Evolutionary conservation across 768 basidiomycete genomes (phyloP), one percentile per base, ranked within the genome.

Genomic region (Rhodotorula toruloides): DNA sequence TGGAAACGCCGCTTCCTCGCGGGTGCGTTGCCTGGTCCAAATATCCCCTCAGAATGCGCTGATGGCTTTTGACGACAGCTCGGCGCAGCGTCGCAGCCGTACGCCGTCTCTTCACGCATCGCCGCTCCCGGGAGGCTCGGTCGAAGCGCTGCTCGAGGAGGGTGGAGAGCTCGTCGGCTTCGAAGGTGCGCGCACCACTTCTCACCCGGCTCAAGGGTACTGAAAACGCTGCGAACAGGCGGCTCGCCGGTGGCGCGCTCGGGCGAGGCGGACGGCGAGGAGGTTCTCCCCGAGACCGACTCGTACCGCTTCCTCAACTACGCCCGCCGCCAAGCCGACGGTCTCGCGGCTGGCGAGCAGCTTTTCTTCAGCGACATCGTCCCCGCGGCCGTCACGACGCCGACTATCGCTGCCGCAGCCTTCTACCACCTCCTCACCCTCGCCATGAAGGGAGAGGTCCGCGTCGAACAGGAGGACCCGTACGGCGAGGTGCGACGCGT

Each of bases 331-430:
- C 58, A 61, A 25, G 48, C 37, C 16, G 31, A 19, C 32, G 9
- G 27, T 2, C 34, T 53, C 21, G 14, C 42, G 12, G 16, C 22
- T 19, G 27, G 40, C 31, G 29, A 54, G 29, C 42, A 37, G 43
- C 65, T 66, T 11, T 25, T 56, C 40, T 66, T 66, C 59, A 56
- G 48, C 59, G 65, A 61, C 48, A 56, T 66, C 36, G 69, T 71
- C 1, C 65, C 65, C 16, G 43, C 54, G 6, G 49, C 37, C 0
- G 39, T 36, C n/a, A 63, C 65, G 17, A 42, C 49, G 37, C 37
- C 47, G 25, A 29, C 31, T 1, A 54, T 58, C 25, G 69, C 69
- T 9, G 65, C 69, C 17, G 48, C 52, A 29, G 69, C 65, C 7
- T 7, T 71, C 40, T 63, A 63, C 36, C 69, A 67, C 34, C n/a